phyloP scores from a whole-genome alignment of 257 asterid species.

The Eucommia ulmoides region DNA sequence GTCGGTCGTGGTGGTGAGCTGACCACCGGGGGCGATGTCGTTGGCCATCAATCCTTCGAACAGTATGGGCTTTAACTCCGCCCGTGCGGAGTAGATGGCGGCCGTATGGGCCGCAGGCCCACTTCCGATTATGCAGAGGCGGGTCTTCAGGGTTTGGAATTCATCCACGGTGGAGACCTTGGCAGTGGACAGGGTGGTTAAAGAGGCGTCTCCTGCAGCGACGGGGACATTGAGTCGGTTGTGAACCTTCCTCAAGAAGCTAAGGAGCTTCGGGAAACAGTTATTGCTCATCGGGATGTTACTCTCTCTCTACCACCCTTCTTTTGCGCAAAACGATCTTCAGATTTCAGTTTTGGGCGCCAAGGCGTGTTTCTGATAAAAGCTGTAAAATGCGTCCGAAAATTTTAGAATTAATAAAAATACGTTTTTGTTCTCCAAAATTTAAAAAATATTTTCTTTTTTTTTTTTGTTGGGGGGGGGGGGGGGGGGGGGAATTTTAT shows the following conservation, averaged over 20 bases:
- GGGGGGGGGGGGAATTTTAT: too few relatives aligned
- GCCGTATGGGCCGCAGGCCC: slow-evolving; percentile 99
- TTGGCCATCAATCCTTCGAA: slow-evolving; percentile 98
- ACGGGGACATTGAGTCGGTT: slow-evolving; percentile 13
- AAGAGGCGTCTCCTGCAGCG: slow-evolving; percentile 9
- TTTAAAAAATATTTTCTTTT: too few relatives aligned
- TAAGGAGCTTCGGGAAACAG: background rate
- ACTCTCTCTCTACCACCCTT: too few relatives aligned
- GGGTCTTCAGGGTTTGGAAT: slow-evolving; percentile 43
- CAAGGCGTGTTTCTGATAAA: too few relatives aligned
- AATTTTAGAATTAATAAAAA: too few relatives aligned
- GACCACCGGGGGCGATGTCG: slow-evolving; percentile 96
- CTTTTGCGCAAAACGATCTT: too few relatives aligned
- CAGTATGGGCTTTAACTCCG: slow-evolving; percentile 81
- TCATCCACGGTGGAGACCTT: slow-evolving; percentile 41
- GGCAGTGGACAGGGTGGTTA: slow-evolving; percentile 14
- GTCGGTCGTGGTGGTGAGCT: slow-evolving; percentile 86
- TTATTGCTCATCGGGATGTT: too few relatives aligned
- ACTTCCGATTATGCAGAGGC: slow-evolving; percentile 81
- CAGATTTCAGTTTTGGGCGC: too few relatives aligned
- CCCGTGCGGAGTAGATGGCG: slow-evolving; percentile 88
- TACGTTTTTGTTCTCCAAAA: too few relatives aligned
- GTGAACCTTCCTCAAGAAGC: background rate
- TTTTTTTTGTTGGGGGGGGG: too few relatives aligned
- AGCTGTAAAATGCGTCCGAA: too few relatives aligned